These are phyloP conservation scores for Chalara sp. DNA, from an alignment of 2,329 filamentous ascomycete species.

Conservation along the genomic window DNA sequence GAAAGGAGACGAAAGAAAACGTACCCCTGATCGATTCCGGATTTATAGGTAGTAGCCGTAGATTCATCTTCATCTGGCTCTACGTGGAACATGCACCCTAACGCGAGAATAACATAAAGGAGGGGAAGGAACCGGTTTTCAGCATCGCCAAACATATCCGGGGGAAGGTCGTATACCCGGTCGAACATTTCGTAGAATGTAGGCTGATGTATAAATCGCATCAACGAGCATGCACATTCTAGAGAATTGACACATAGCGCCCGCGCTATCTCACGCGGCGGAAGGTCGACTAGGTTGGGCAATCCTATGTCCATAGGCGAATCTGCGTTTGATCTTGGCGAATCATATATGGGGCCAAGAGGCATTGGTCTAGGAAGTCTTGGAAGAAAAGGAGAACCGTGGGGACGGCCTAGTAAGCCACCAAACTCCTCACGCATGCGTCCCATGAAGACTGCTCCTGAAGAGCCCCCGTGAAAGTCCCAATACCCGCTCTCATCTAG, in stretches of 20 bases:
- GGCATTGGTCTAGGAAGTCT: slow-evolving; percentile 40
- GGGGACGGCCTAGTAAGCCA: slow-evolving; percentile 59
- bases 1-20: slow-evolving; percentile 11
- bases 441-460: slow-evolving; percentile 80
- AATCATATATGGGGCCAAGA: slow-evolving; percentile 17
- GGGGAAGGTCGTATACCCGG: slow-evolving; percentile 64
- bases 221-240: slow-evolving; percentile 49
- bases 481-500: slow-evolving; percentile 86
- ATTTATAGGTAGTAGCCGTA: slow-evolving; percentile 41
- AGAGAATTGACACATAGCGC: slow-evolving; percentile 49
- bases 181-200: slow-evolving; percentile 75
- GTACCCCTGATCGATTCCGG: slow-evolving; percentile 50
- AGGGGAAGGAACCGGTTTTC: slow-evolving; percentile 65
- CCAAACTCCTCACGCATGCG: slow-evolving; percentile 85
- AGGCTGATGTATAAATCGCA: slow-evolving; percentile 73
- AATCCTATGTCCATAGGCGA: slow-evolving; percentile 24
- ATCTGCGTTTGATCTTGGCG: slow-evolving; percentile 22
- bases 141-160: slow-evolving; percentile 54
- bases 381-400: slow-evolving; percentile 50
- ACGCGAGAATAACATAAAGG: slow-evolving; percentile 61
- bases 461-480: slow-evolving; percentile 93
- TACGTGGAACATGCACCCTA: slow-evolving; percentile 65
- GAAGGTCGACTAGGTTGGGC: slow-evolving; percentile 52
- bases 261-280: slow-evolving; percentile 50
- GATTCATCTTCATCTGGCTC: slow-evolving; percentile 38